phyloP scores from a whole-genome alignment of 75 land plant genomes.

The Sequoiadendron giganteum region DNA sequence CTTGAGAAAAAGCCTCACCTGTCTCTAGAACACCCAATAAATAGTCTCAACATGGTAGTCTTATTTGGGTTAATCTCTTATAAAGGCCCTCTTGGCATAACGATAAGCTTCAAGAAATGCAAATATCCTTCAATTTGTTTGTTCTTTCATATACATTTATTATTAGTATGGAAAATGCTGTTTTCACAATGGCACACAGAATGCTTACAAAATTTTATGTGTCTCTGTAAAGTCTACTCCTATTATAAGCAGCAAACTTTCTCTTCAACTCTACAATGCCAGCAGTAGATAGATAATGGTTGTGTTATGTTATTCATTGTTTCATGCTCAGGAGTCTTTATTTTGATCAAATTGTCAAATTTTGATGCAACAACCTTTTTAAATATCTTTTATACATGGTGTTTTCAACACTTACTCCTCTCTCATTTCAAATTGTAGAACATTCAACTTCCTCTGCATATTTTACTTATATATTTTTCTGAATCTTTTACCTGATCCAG shows the following conservation, averaged over 20 bases:
- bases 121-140: neutral
- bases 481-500: neutral
- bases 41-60: neutral
- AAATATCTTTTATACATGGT: neutral
- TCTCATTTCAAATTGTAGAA: neutral
- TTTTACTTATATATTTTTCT: neutral
- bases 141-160: neutral
- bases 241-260: neutral
- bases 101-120: neutral
- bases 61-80: neutral
- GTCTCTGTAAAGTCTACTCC: neutral
- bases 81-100: neutral
- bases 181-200: neutral
- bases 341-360: constrained; percentile 3
- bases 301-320: neutral
- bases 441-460: neutral
- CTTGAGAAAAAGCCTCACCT: neutral
- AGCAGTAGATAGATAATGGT: neutral
- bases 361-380: neutral
- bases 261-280: neutral
- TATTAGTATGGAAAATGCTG: neutral
- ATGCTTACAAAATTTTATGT: neutral
- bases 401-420: neutral
- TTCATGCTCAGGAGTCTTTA: neutral
- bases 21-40: neutral